Evolutionary conservation across 306 rosid species (phyloP).

Genomic region (Medicago arabica): DNA sequence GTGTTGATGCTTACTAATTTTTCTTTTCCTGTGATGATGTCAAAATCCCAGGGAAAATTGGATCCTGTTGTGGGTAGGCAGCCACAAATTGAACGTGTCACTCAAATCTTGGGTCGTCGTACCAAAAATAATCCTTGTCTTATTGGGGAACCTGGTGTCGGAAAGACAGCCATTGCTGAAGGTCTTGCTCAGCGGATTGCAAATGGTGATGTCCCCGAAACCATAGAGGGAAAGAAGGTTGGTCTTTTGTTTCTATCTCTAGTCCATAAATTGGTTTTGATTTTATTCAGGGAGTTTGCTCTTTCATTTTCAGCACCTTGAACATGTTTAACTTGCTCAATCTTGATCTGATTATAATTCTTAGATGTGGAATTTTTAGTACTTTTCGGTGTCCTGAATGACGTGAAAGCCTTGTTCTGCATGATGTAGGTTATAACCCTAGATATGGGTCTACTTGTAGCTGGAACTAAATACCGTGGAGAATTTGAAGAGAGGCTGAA

Average conservation of each 20-base stretch:
- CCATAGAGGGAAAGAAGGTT: conserved; percentile 97
- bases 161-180: conserved; percentile 97
- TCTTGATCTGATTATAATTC: neutral
- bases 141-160: conserved; percentile 98
- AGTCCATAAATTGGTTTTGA: conserved; percentile 2
- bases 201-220: conserved; percentile 95
- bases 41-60: conserved; percentile 72
- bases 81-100: conserved; percentile 89
- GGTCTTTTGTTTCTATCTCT: conserved; percentile 2
- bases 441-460: conserved; percentile 98
- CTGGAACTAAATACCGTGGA: conserved; percentile 99
- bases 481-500: conserved; percentile 96
- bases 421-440: conserved; percentile 81
- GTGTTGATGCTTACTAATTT: neutral
- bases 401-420: conserved; percentile 40
- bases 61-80: conserved; percentile 99
- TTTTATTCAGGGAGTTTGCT: conserved; percentile 20
- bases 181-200: conserved; percentile 97
- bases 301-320: conserved; percentile 3
- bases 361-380: conserved; percentile 15
- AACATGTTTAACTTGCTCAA: conserved; percentile 27
- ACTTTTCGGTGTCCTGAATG: neutral
- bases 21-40: neutral
- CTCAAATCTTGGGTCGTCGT: conserved; percentile 90
- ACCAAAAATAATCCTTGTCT: conserved; percentile 96